phyloP scores from a whole-genome alignment of 192 early-diverging fungal genomes.

The Globomyces pollinis-pini region DNA sequence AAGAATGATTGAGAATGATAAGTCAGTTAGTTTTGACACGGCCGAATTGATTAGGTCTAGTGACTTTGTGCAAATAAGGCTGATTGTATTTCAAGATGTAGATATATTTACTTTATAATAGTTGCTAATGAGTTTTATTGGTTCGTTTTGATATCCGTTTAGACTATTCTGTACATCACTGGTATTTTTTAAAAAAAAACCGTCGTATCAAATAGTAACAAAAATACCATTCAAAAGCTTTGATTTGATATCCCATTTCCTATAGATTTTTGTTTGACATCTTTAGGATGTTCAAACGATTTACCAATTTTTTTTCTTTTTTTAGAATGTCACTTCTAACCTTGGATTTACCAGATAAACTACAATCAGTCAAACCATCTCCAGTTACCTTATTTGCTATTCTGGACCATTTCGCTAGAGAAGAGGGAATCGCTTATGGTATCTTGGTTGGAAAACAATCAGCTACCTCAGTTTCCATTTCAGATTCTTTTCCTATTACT shows the following conservation, averaged over 20 bases:
- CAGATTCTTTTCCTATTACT: not conserved
- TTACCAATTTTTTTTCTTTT: not conserved
- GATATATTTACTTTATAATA: too few species aligned
- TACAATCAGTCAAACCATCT: not conserved
- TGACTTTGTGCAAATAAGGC: too few species aligned
- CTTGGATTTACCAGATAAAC: not conserved
- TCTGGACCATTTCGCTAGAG: slow-evolving; percentile 67
- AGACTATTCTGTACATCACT: too few species aligned
- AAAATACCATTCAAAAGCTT: not conserved
- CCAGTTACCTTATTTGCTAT: slow-evolving; percentile 88
- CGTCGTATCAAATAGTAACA: too few species aligned
- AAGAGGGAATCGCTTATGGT: slow-evolving; percentile 84
- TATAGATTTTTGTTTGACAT: not conserved
- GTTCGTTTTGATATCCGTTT: too few species aligned
- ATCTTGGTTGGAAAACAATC: slow-evolving; percentile 75
- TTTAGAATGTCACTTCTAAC: not conserved
- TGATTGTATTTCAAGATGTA: too few species aligned
- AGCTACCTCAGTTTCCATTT: slow-evolving; percentile 24
- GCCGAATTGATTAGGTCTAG: too few species aligned
- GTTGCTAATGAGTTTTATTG: too few species aligned
- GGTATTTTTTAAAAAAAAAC: too few species aligned
- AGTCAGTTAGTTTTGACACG: too few species aligned
- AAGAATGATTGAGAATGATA: too few species aligned
- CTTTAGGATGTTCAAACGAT: not conserved
- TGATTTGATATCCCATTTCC: too few species aligned